Percentiles rank a stretch among this genome's conserved stretches.
Evolutionary conservation across 1,139 yeast species (phyloP).

Genomic region (Candida sp.): DNA sequence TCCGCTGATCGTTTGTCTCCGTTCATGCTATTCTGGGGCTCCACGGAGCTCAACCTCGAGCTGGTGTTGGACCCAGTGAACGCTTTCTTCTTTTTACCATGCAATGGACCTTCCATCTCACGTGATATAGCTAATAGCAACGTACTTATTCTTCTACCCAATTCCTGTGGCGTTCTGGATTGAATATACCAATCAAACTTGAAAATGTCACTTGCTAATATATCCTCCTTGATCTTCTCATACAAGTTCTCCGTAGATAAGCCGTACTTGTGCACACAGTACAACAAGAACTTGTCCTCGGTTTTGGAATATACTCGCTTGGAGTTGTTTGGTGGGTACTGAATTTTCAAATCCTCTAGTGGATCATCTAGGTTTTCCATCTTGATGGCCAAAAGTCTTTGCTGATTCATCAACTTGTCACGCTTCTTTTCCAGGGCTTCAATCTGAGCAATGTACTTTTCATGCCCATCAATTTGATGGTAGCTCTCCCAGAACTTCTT

Average conservation of each 20-base stretch:
- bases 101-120: constrained; percentile 75
- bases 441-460: constrained; percentile 82
- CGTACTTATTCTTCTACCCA: constrained; percentile 83
- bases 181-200: constrained; percentile 89
- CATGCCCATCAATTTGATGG: constrained; percentile 80
- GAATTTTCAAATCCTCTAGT: constrained; percentile 72
- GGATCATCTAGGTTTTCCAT: constrained; percentile 71
- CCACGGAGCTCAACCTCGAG: constrained; percentile 39
- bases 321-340: constrained; percentile 93
- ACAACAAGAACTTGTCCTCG: constrained; percentile 84
- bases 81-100: constrained; percentile 35
- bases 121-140: constrained; percentile 77
- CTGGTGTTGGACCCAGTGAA: constrained; percentile 29
- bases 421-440: constrained; percentile 87
- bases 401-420: constrained; percentile 67
- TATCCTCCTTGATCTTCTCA: constrained; percentile 80
- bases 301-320: constrained; percentile 81
- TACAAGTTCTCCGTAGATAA: constrained; percentile 69
- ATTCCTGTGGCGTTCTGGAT: constrained; percentile 84
- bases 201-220: constrained; percentile 73
- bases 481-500: constrained; percentile 78
- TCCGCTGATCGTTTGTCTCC: constrained; percentile 10
- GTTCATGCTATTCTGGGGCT: constrained; percentile 22
- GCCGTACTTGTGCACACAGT: constrained; percentile 79
- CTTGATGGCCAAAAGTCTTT: constrained; percentile 65